Conservation (phyloP, 2,329 filamentous ascomycete genomes). For the Cladorrhinum sp. region DNA sequence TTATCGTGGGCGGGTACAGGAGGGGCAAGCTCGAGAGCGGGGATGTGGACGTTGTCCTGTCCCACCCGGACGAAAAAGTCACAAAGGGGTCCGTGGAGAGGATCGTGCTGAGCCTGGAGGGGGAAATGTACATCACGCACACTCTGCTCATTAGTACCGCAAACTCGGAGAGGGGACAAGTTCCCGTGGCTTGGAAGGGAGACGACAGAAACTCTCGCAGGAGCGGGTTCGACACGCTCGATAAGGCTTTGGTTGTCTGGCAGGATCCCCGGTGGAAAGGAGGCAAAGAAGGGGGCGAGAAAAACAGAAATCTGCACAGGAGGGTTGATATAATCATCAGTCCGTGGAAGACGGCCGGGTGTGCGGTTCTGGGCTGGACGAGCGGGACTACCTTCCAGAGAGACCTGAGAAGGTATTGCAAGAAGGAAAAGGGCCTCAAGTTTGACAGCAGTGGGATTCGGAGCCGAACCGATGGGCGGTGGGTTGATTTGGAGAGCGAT, state of each 20-base stretch:
- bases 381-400: slow-evolving; percentile 87
- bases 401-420: slow-evolving; percentile 78
- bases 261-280: slow-evolving; percentile 60
- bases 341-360: slow-evolving; percentile 85
- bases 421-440: slow-evolving; percentile 68
- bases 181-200: slow-evolving; percentile 52
- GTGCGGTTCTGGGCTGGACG: slow-evolving; percentile 83
- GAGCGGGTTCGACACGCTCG: slow-evolving; percentile 78
- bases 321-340: slow-evolving; percentile 89
- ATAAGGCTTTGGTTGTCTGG: slow-evolving; percentile 93
- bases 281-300: slow-evolving; percentile 35
- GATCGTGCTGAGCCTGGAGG: slow-evolving; percentile 70
- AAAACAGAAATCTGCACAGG: slow-evolving; percentile 72
- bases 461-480: slow-evolving; percentile 59
- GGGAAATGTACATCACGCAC: slow-evolving; percentile 71
- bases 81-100: slow-evolving; percentile 70
- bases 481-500: slow-evolving; percentile 68
- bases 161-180: slow-evolving; percentile 70
- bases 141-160: slow-evolving; percentile 68
- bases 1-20: slow-evolving; percentile 76
- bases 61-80: slow-evolving; percentile 66
- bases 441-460: slow-evolving; percentile 90
- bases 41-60: slow-evolving; percentile 84
- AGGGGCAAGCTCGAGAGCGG: slow-evolving; percentile 71
- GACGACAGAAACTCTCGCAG: slow-evolving; percentile 33